Conservation (phyloP, 2,329 filamentous ascomycete genomes). For the Claviceps sp. region DNA sequence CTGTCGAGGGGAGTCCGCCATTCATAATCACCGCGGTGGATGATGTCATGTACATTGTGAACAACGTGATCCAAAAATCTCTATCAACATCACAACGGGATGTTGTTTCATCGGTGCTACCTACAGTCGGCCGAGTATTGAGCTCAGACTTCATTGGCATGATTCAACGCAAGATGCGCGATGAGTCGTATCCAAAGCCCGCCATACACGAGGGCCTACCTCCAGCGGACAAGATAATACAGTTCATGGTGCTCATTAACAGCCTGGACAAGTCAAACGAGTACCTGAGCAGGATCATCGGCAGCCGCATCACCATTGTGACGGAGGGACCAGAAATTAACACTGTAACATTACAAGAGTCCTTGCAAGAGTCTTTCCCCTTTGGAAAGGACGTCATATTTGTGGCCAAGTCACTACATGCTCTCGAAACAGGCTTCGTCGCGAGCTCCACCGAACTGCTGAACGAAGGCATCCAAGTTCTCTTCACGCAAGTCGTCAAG, state of each 20-base stretch:
- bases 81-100: slow-evolving; percentile 73
- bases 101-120: slow-evolving; percentile 65
- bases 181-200: slow-evolving; percentile 81
- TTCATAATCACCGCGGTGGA: slow-evolving; percentile 93
- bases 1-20: slow-evolving; percentile 65
- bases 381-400: slow-evolving; percentile 62
- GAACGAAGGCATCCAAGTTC: slow-evolving; percentile 68
- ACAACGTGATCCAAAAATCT: slow-evolving; percentile 75
- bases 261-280: slow-evolving; percentile 87
- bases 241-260: slow-evolving; percentile 89
- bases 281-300: slow-evolving; percentile 79
- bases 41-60: slow-evolving; percentile 98
- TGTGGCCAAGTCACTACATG: slow-evolving; percentile 54
- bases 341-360: slow-evolving; percentile 23
- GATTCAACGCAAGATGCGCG: slow-evolving; percentile 94
- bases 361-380: slow-evolving; percentile 58
- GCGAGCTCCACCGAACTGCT: slow-evolving; percentile 71
- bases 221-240: slow-evolving; percentile 75
- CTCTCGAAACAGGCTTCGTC: slow-evolving; percentile 59
- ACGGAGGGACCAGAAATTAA: slow-evolving; percentile 21
- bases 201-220: slow-evolving; percentile 67
- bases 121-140: slow-evolving; percentile 67
- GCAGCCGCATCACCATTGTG: slow-evolving; percentile 42
- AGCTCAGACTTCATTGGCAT: slow-evolving; percentile 88
- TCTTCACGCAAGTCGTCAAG: slow-evolving; percentile 81